A percentile compares a stretch with the other conserved stretches of the same genome.
phyloP scores from a whole-genome alignment of 495 filamentous ascomycete species.

The Penicillium macrosclerotiorum region DNA sequence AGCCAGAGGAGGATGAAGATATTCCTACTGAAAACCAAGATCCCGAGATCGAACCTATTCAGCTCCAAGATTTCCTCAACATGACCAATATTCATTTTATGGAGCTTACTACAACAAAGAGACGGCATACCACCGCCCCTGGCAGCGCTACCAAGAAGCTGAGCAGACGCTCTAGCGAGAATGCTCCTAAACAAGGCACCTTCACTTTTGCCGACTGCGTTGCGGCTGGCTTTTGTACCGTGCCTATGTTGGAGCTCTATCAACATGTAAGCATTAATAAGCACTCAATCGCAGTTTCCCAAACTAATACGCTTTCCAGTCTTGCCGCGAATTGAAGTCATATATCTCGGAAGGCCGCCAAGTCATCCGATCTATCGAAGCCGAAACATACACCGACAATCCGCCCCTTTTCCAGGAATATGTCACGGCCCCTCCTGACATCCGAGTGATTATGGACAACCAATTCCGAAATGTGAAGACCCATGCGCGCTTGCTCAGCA shows the following conservation, averaged over 20 bases:
- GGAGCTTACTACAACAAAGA: slow-evolving; percentile 89
- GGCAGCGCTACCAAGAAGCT: slow-evolving; percentile 42
- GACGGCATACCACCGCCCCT: slow-evolving; percentile 77
- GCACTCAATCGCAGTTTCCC: neutral
- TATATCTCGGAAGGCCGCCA: slow-evolving; percentile 89
- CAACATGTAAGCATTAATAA: slow-evolving; percentile 85
- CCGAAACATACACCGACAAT: slow-evolving; percentile 80
- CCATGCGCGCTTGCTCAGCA: slow-evolving; percentile 82
- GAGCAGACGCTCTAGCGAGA: slow-evolving; percentile 34
- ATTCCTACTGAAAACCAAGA: slow-evolving; percentile 15
- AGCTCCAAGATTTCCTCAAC: slow-evolving; percentile 88
- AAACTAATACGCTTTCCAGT: slow-evolving; percentile 51
- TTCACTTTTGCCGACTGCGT: slow-evolving; percentile 69
- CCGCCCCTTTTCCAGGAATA: slow-evolving; percentile 91
- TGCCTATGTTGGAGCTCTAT: slow-evolving; percentile 90
- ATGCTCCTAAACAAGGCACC: slow-evolving; percentile 41
- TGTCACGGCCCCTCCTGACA: slow-evolving; percentile 77
- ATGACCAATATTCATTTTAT: slow-evolving; percentile 97
- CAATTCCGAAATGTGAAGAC: slow-evolving; percentile 97
- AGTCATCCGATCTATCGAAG: slow-evolving; percentile 85
- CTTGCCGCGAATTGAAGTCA: slow-evolving; percentile 89
- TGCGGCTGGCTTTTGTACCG: slow-evolving; percentile 85
- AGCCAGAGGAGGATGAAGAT: slow-evolving; percentile 20
- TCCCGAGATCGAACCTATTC: slow-evolving; percentile 64
- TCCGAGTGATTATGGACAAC: slow-evolving; percentile 84